phyloP scores from a whole-genome alignment of 768 basidiomycete species.

The Termitomyces sp. region DNA sequence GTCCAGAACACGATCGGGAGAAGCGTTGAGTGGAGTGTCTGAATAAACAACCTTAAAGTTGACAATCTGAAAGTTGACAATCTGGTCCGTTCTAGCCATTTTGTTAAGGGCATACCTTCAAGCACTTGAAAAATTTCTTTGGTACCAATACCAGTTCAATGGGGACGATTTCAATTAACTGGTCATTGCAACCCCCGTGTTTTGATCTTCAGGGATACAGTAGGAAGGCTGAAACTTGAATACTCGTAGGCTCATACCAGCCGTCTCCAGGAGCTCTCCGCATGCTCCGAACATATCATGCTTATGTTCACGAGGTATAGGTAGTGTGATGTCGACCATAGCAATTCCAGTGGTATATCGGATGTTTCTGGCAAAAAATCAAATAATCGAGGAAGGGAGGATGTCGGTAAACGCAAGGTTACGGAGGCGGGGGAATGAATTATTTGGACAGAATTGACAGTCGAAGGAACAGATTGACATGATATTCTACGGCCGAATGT shows the following conservation, averaged over 20 bases:
- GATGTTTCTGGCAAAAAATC: not conserved
- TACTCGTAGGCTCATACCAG: not conserved
- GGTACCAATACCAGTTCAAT: too few relatives aligned
- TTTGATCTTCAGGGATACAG: too few relatives aligned
- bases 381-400: not conserved
- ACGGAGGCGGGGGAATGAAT: not conserved
- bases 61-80: too few relatives aligned
- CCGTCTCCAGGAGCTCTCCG: constrained; percentile 1
- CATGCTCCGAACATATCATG: not conserved
- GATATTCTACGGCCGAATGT: not conserved
- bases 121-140: too few relatives aligned
- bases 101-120: too few relatives aligned
- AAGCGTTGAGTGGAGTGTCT: too few relatives aligned
- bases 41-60: too few relatives aligned
- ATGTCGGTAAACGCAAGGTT: not conserved
- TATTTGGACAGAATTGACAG: not conserved
- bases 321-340: not conserved
- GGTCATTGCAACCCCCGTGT: not conserved
- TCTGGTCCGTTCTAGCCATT: too few relatives aligned
- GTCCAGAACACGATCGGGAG: too few relatives aligned
- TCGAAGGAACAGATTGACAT: not conserved
- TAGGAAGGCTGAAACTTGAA: not conserved
- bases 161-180: too few relatives aligned
- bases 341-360: not conserved
- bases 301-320: not conserved